Percentiles rank a stretch among this genome's conserved stretches.
phyloP scores from a whole-genome alignment of 441 rosid species.

The Croton laevigatus region DNA sequence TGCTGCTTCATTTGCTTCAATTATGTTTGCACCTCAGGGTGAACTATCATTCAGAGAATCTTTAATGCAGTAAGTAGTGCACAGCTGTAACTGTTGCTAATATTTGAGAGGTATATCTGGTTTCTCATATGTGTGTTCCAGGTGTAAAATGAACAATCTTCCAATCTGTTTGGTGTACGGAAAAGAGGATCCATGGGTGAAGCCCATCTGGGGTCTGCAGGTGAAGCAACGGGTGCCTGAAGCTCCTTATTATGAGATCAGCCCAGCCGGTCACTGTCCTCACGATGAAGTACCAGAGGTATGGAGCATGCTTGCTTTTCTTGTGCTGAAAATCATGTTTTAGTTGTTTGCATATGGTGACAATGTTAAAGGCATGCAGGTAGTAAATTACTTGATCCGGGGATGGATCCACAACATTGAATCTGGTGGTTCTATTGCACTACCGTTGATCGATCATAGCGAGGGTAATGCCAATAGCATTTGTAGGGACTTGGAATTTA shows the following conservation, averaged over 20 bases:
- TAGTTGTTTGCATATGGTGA: not conserved
- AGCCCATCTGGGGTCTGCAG: constrained; percentile 80
- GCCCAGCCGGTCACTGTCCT: constrained; percentile 99
- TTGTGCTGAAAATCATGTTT: not conserved
- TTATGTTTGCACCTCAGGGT: constrained; percentile 90
- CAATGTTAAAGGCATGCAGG: constrained; percentile 37
- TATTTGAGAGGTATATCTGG: not conserved
- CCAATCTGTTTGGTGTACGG: constrained; percentile 86
- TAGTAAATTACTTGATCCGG: constrained; percentile 69
- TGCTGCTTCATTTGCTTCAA: constrained; percentile 90
- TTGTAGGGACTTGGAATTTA: constrained; percentile 55
- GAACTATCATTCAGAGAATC: constrained; percentile 67
- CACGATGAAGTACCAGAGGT: constrained; percentile 99
- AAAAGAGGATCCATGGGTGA: constrained; percentile 96
- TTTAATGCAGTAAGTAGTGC: constrained; percentile 45
- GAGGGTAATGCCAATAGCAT: constrained; percentile 33
- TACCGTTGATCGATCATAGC: constrained; percentile 54
- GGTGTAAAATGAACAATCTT: constrained; percentile 55
- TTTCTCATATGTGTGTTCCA: constrained; percentile 26
- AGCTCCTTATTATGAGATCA: constrained; percentile 85
- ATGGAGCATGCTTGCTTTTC: constrained; percentile 13
- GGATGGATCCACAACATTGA: constrained; percentile 85
- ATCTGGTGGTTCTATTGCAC: constrained; percentile 46
- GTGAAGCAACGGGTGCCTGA: constrained; percentile 71
- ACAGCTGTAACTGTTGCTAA: not conserved